Evolutionary conservation across 768 basidiomycete species (phyloP).

Genomic region (Boletales sp.): DNA sequence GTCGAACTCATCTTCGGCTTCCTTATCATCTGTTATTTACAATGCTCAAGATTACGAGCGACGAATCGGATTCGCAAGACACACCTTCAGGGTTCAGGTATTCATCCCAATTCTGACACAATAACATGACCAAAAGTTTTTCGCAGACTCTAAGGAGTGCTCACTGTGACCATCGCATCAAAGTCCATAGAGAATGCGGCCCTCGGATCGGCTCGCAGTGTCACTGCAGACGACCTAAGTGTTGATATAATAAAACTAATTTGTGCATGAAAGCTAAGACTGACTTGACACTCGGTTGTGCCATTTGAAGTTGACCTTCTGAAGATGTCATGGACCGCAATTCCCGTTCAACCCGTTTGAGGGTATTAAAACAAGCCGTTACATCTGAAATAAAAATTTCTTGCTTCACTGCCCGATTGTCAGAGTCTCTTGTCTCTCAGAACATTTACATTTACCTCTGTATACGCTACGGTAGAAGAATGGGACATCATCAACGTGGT

Average conservation of each 20-base stretch:
- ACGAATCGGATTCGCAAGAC: conserved; percentile 6
- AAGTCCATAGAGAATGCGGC: conserved; percentile 53
- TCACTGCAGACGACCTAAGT: conserved; percentile 47
- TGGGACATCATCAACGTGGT: background rate
- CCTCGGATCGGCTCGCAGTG: conserved; percentile 49
- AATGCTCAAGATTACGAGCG: background rate
- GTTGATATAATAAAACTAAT: background rate
- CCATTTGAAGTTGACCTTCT: conserved; percentile 65
- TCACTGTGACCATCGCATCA: conserved; percentile 60
- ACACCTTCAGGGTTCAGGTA: conserved; percentile 49
- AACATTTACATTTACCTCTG: conserved; percentile 34
- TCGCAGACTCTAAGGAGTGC: conserved; percentile 15
- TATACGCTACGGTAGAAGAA: conserved; percentile 36
- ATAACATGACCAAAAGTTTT: background rate
- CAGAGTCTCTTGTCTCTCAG: background rate
- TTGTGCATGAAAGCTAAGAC: conserved; percentile 10
- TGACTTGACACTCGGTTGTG: conserved; percentile 62
- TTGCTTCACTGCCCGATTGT: conserved; percentile 60
- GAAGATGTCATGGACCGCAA: conserved; percentile 42
- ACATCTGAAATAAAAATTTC: conserved; percentile 82
- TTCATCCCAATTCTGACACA: conserved; percentile 57
- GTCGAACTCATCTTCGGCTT: conserved; percentile 36
- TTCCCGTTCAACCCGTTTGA: conserved; percentile 78
- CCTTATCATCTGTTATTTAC: conserved; percentile 4
- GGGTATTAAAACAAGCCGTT: conserved; percentile 65